Evolutionary conservation across 768 basidiomycete species (phyloP), one percentile per base, ranked within the genome.

Genomic region (Tricholoma sp.): DNA sequence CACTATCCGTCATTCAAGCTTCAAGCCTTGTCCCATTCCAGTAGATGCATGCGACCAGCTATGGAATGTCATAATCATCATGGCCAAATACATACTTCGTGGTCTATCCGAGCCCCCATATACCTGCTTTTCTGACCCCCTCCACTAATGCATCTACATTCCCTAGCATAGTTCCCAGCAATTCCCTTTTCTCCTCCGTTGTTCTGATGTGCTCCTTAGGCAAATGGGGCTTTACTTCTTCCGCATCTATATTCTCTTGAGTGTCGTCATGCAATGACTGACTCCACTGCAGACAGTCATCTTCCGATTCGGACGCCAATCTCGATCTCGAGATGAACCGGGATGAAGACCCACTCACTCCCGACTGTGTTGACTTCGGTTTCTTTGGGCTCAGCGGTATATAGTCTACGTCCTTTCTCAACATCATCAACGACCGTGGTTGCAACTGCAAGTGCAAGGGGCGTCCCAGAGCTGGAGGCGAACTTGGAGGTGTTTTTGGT

Each of bases 91-190:
- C 22, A 41, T 9, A 27, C 27, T 29, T 31, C n/a, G 19, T 19
- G 35, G 37, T 19, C 34, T 63, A 74, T 29, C 71, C 83, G 56
- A 92, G 69, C 5, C 93, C 91, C 91, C 91, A 95, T 55, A 94
- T 84, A 0, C 92, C 91, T 0, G 90, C 91, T 70, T 85, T 89
- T 59, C 87, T 78, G 32, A 96, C 89, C 0, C 92, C 87, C 60
- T 92, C 91, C 5, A 96, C 91, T 9, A 96, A 78, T 29, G 89
- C 88, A 67, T 95, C 94, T 2, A 96, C 94, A 67, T 96, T 95
- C 3, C 91, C 93, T 45, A 96, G 71, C 83, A 94, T 86, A 46
- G 82, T 85, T 0, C 88, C 88, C 57, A 96, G 66, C 45, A 90
- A 68, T 67, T 84, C 83, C 70, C 88, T 92, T 75, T 94, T 94